Evolutionary conservation across 805 yeast species (phyloP).

Genomic region (Candida morakotiae): DNA sequence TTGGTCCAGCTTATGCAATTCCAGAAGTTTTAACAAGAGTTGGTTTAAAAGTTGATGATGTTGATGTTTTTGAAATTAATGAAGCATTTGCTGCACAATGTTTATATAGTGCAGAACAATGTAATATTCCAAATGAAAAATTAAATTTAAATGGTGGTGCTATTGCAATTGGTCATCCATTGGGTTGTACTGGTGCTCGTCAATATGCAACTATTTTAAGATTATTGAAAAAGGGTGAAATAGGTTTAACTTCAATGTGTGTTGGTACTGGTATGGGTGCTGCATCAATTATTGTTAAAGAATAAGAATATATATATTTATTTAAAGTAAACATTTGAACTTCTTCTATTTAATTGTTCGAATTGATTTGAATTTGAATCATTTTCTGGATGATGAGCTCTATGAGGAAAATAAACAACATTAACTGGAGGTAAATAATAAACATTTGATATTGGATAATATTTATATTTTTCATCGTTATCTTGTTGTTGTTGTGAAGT

Average conservation of each 20-base stretch:
- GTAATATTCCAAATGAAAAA: constrained; percentile 57
- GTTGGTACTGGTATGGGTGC: constrained; percentile 99
- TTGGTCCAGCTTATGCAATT: constrained; percentile 95
- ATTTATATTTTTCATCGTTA: constrained; percentile 36
- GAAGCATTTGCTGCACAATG: constrained; percentile 98
- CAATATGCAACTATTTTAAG: constrained; percentile 85
- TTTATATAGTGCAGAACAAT: constrained; percentile 62
- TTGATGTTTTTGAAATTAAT: constrained; percentile 80
- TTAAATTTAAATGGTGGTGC: constrained; percentile 95
- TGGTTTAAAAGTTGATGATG: constrained; percentile 59
- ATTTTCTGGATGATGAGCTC: constrained; percentile 37
- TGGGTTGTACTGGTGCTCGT: constrained; percentile 68
- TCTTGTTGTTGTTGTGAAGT: no score
- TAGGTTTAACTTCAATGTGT: constrained; percentile 95
- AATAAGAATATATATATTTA: constrained; percentile 36
- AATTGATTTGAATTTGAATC: constrained; percentile 5
- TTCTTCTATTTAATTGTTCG: background rate
- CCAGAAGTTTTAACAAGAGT: constrained; percentile 70
- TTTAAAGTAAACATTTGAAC: constrained; percentile 6
- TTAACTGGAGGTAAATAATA: constrained; percentile 53
- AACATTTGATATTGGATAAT: constrained; percentile 47
- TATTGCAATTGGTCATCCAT: constrained; percentile 92
- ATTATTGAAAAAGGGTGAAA: constrained; percentile 72
- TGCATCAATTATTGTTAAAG: constrained; percentile 80
- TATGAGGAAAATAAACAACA: constrained; percentile 52